Percentiles rank a stretch among this genome's conserved stretches.
Evolutionary conservation across 1,284 basidiomycete species (phyloP).

Genomic region (Microstroma glucosiphilum): DNA sequence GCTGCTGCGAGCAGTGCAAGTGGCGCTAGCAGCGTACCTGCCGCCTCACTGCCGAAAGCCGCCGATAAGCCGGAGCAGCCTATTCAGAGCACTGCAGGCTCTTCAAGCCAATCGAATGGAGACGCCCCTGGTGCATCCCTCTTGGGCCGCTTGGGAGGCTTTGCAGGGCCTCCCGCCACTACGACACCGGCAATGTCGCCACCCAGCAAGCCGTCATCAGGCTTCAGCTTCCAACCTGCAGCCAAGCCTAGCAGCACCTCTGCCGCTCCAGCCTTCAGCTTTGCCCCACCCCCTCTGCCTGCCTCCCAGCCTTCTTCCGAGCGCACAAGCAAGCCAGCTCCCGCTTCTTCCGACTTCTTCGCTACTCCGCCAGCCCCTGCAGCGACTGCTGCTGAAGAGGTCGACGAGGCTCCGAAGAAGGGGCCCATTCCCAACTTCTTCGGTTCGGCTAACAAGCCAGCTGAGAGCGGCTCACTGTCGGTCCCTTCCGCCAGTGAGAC

Average conservation of each 20-base stretch:
- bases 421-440: slow-evolving; percentile 43
- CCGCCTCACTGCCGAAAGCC: slow-evolving; percentile 3
- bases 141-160: slow-evolving; percentile 29
- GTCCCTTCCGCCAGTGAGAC: not conserved
- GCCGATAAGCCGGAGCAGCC: slow-evolving; percentile 5
- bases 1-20: slow-evolving; percentile 2
- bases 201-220: slow-evolving; percentile 11
- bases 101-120: not conserved
- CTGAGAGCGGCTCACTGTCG: not conserved
- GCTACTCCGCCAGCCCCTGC: slow-evolving; percentile 21
- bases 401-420: slow-evolving; percentile 28
- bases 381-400: slow-evolving; percentile 1
- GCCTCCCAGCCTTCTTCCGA: slow-evolving; percentile 10
- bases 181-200: slow-evolving; percentile 20
- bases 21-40: not conserved
- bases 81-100: not conserved
- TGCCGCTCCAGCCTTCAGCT: slow-evolving; percentile 24
- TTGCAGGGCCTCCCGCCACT: slow-evolving; percentile 18
- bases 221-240: slow-evolving; percentile 14
- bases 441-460: slow-evolving; percentile 13
- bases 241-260: not conserved
- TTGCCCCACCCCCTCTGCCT: slow-evolving; percentile 9
- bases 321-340: not conserved
- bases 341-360: slow-evolving; percentile 24
- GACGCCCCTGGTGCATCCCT: slow-evolving; percentile 14